phyloP scores from a whole-genome alignment of 2,329 filamentous ascomycete genomes.

The Phaeosphaeria sp. region DNA sequence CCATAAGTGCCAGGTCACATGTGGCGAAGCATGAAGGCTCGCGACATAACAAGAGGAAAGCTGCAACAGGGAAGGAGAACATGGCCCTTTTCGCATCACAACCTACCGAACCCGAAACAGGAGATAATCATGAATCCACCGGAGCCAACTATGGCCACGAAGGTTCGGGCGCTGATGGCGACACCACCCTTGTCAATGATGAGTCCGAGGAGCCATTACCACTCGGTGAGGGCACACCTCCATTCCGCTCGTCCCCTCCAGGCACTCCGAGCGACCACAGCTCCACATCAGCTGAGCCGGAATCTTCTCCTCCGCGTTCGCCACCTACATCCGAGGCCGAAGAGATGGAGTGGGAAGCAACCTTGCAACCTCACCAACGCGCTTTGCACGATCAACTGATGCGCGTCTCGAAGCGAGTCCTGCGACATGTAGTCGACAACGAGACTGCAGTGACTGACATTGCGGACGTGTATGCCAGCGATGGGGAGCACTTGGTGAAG shows the following conservation, averaged over 20 bases:
- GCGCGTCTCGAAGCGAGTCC: conserved; percentile 52
- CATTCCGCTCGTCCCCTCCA: conserved; percentile 34
- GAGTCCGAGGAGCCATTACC: conserved; percentile 1
- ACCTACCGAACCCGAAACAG: not conserved
- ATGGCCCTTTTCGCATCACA: conserved; percentile 7
- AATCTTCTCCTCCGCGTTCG: conserved; percentile 23
- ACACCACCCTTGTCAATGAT: conserved; percentile 12
- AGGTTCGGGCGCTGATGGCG: not conserved
- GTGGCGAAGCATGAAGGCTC: not conserved
- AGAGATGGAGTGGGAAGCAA: conserved; percentile 48
- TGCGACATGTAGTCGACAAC: conserved; percentile 55
- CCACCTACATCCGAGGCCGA: conserved; percentile 32
- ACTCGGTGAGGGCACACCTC: conserved; percentile 6
- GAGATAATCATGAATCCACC: conserved; percentile 3
- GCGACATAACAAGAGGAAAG: not conserved
- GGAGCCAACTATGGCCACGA: conserved; percentile 9
- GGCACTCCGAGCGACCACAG: conserved; percentile 34
- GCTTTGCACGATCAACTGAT: conserved; percentile 48
- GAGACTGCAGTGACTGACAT: conserved; percentile 55
- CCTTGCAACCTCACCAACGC: conserved; percentile 49
- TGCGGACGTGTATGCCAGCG: conserved; percentile 52
- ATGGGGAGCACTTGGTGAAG: conserved; percentile 53
- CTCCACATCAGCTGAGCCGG: conserved; percentile 31
- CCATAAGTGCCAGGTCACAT: not conserved
- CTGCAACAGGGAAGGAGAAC: conserved; percentile 1